These are phyloP conservation scores for Pholiota adiposa DNA, from an alignment of 1,284 basidiomycete species.

Conservation along the genomic window DNA sequence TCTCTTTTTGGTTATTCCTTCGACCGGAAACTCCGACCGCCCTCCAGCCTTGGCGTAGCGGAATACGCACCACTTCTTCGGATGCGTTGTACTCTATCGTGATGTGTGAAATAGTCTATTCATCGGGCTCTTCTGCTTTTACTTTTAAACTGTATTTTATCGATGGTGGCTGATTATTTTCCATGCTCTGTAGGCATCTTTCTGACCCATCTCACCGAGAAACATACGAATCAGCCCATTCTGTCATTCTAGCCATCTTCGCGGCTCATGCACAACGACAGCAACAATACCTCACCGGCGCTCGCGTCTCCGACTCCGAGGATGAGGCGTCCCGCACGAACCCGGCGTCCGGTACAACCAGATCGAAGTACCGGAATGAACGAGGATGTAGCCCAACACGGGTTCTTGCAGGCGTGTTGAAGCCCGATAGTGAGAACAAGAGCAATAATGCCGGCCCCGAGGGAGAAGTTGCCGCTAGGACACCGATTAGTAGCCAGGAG, in stretches of 20 bases:
- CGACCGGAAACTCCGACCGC: not conserved
- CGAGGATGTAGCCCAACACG: slow-evolving; percentile 8
- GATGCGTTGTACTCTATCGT: no score
- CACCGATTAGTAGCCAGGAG: slow-evolving; percentile 11
- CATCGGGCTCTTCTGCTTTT: no score
- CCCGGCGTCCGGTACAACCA: not conserved
- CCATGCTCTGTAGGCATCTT: slow-evolving; percentile 52
- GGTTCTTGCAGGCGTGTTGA: slow-evolving; percentile 9
- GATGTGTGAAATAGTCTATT: no score
- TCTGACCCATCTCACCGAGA: slow-evolving; percentile 62
- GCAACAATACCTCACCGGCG: slow-evolving; percentile 23
- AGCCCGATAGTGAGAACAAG: slow-evolving; percentile 10
- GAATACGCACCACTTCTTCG: no score
- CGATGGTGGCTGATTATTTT: no score
- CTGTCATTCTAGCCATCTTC: slow-evolving; percentile 71
- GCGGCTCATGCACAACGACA: slow-evolving; percentile 55
- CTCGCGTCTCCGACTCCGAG: slow-evolving; percentile 6
- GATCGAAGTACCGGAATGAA: slow-evolving; percentile 6
- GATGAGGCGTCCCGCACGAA: not conserved
- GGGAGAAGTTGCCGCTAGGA: slow-evolving; percentile 7
- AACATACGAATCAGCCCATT: slow-evolving; percentile 76
- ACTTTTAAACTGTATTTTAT: no score
- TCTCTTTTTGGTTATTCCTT: not conserved
- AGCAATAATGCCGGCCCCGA: slow-evolving; percentile 14
- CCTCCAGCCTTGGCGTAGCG: no score